Evolutionary conservation across 805 yeast species (phyloP).

Genomic region (Blastobotrys chiropterorum): DNA sequence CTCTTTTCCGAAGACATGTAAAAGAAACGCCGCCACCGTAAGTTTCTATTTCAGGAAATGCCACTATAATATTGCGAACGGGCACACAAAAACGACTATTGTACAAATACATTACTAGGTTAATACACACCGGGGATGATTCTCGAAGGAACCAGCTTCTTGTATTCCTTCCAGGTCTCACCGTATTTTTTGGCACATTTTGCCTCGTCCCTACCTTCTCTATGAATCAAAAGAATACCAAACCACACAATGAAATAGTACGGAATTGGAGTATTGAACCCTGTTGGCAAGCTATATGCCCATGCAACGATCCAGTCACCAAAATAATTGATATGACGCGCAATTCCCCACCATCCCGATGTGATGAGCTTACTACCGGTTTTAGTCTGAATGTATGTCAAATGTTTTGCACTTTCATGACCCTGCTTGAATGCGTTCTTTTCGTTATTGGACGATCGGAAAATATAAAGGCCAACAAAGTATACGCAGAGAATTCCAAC

Average conservation of each 20-base stretch:
- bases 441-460: slow-evolving; percentile 78
- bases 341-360: slow-evolving; percentile 94
- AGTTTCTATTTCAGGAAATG: too few species aligned
- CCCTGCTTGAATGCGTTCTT: slow-evolving; percentile 82
- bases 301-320: slow-evolving; percentile 93
- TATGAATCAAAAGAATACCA: slow-evolving; percentile 72
- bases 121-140: slow-evolving; percentile 84
- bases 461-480: slow-evolving; percentile 67
- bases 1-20: too few species aligned
- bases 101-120: neutral
- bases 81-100: neutral
- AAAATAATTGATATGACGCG: slow-evolving; percentile 90
- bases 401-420: slow-evolving; percentile 50
- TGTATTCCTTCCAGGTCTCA: slow-evolving; percentile 78
- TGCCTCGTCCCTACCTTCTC: slow-evolving; percentile 87
- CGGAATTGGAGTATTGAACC: slow-evolving; percentile 71
- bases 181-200: slow-evolving; percentile 87
- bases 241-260: slow-evolving; percentile 85
- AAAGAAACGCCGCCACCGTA: too few species aligned
- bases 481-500: slow-evolving; percentile 43
- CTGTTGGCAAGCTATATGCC: slow-evolving; percentile 91
- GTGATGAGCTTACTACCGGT: slow-evolving; percentile 74
- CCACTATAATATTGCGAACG: too few species aligned
- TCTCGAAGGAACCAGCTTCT: slow-evolving; percentile 74
- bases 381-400: slow-evolving; percentile 63